These are phyloP conservation scores for Xylaria curta DNA, from an alignment of 495 filamentous ascomycete species.

Conservation along the genomic window DNA sequence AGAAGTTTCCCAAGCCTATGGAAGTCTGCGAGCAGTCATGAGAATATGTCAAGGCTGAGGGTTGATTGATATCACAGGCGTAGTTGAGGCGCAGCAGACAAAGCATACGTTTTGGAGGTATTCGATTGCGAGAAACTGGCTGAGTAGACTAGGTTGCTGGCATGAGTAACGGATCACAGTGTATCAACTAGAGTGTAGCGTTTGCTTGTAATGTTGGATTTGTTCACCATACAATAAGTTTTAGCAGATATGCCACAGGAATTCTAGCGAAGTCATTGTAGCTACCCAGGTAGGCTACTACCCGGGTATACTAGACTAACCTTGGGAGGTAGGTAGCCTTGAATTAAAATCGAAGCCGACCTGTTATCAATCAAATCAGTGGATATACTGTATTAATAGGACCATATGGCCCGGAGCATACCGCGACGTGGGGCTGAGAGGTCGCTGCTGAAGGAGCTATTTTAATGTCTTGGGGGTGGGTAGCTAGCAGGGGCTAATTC, in stretches of 20 bases:
- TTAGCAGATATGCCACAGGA: background rate
- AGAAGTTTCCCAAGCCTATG: background rate
- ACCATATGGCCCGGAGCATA: background rate
- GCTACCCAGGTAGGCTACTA: background rate
- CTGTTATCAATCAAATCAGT: background rate
- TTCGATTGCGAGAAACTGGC: background rate
- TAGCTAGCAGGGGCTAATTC: background rate
- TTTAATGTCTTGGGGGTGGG: conserved; percentile 11
- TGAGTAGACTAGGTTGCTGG: background rate
- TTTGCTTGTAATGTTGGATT: background rate
- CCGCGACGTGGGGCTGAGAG: conserved; percentile 1
- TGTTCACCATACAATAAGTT: background rate
- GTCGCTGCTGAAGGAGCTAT: background rate
- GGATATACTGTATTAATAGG: background rate
- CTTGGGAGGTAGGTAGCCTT: background rate
- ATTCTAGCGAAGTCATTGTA: background rate
- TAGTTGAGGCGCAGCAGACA: conserved; percentile 1
- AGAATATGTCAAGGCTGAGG: background rate
- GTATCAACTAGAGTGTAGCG: conserved; percentile 5
- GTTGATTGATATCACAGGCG: background rate
- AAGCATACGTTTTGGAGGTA: background rate
- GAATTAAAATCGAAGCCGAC: background rate
- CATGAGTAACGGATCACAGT: background rate
- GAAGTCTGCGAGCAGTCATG: conserved; percentile 8
- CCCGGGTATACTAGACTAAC: no score